These are phyloP conservation scores for Helicocarpus griseus DNA, from an alignment of 2,329 filamentous ascomycete genomes.

Conservation along the genomic window DNA sequence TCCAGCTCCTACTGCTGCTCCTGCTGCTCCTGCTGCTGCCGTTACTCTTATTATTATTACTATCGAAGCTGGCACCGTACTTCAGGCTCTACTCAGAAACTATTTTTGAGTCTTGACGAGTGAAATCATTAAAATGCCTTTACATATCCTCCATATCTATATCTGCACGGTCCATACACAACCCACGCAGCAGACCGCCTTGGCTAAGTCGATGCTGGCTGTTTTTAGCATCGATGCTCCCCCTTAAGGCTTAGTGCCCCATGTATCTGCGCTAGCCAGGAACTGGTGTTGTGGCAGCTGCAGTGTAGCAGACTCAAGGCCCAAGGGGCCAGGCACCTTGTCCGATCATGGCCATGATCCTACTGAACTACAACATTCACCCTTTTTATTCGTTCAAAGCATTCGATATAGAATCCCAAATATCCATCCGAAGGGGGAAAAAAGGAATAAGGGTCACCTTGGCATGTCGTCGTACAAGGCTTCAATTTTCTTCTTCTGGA, in stretches of 20 bases:
- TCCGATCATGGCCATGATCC: background rate
- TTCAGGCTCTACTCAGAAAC: too few species aligned
- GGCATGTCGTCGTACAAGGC: background rate
- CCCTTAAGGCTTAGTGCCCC: background rate
- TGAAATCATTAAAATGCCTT: background rate
- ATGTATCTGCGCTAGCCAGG: background rate
- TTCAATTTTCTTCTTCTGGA: background rate
- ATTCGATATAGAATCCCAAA: background rate
- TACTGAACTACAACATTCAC: background rate
- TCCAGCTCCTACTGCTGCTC: too few species aligned
- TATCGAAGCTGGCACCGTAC: too few species aligned
- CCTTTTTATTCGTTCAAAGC: too few species aligned
- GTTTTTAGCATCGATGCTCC: constrained; percentile 1
- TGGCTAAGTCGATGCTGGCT: background rate
- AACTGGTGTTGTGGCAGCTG: background rate
- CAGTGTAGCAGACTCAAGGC: background rate
- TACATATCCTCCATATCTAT: background rate
- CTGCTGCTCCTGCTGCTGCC: too few species aligned
- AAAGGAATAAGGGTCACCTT: background rate
- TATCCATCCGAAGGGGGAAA: background rate
- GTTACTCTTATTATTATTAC: too few species aligned
- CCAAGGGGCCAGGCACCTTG: background rate
- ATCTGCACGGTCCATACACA: background rate
- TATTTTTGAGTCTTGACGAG: background rate
- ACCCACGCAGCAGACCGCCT: background rate